phyloP scores from a whole-genome alignment of 371 early-diverging fungal genomes.

The Syncephalastrum sp. region DNA sequence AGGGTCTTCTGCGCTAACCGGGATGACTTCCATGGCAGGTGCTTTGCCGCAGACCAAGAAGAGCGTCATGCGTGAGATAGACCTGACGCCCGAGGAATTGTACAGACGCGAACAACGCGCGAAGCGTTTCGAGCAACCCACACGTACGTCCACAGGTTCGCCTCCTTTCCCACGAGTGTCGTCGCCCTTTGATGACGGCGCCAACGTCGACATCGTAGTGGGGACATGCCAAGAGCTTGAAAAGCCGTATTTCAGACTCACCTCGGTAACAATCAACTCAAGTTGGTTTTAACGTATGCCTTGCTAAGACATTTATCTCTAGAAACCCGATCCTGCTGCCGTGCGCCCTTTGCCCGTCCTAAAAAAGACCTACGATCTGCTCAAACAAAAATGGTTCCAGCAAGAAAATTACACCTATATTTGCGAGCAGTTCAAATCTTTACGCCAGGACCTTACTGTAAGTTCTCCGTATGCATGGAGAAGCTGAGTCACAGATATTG shows the following conservation, averaged over 20 bases:
- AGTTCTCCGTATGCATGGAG: not conserved
- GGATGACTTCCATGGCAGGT: no score
- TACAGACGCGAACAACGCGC: constrained; percentile 12
- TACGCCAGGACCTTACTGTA: constrained; percentile 90
- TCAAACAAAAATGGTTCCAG: constrained; percentile 71
- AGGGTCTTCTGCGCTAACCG: no score
- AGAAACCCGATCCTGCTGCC: constrained; percentile 85
- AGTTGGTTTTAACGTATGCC: not conserved
- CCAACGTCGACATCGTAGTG: constrained; percentile 59
- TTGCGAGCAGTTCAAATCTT: constrained; percentile 88
- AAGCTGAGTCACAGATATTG: no score
- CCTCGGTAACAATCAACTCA: constrained; percentile 52
- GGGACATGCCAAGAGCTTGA: constrained; percentile 79
- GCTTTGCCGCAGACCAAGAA: no score
- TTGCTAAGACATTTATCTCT: not conserved
- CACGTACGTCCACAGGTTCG: constrained; percentile 9
- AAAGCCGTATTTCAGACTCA: constrained; percentile 83
- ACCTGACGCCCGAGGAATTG: constrained; percentile 14
- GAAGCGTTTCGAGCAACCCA: constrained; percentile 30
- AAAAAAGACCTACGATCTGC: constrained; percentile 62
- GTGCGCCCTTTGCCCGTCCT: constrained; percentile 79
- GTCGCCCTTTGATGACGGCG: not conserved
- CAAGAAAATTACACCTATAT: constrained; percentile 81
- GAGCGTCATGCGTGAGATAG: not conserved
- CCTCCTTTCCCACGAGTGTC: constrained; percentile 6